A percentile compares a stretch with the other conserved stretches of the same genome.
phyloP scores from a whole-genome alignment of 2,329 filamentous ascomycete species.

The Thelonectria blattea region DNA sequence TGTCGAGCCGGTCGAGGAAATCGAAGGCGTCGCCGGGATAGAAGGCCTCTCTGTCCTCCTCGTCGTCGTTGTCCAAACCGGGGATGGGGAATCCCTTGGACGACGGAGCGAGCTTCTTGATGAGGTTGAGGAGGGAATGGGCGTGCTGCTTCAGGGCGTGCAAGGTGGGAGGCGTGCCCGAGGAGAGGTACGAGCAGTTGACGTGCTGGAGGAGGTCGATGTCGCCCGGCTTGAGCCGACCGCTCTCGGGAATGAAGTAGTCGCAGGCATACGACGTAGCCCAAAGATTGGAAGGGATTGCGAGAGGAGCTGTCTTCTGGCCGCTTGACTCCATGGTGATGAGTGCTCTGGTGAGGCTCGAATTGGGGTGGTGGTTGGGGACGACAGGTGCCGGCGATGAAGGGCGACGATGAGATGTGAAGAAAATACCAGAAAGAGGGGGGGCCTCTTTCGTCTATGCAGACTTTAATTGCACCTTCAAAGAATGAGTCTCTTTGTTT shows the following conservation, averaged over 20 bases:
- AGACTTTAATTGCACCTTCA: neutral
- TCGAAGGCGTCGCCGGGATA: conserved; percentile 58
- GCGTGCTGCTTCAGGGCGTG: conserved; percentile 65
- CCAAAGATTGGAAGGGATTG: conserved; percentile 37
- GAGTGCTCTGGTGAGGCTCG: neutral
- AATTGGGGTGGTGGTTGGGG: neutral
- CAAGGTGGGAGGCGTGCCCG: conserved; percentile 59
- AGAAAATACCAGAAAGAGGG: neutral
- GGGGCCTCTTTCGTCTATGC: neutral
- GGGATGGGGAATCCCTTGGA: conserved; percentile 33
- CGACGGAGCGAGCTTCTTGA: conserved; percentile 54
- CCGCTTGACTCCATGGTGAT: conserved; percentile 13
- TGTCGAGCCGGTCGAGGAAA: conserved; percentile 59
- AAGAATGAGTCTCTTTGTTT: neutral
- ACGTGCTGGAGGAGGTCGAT: conserved; percentile 47
- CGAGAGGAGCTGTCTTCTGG: conserved; percentile 3
- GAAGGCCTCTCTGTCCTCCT: conserved; percentile 45
- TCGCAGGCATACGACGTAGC: conserved; percentile 37
- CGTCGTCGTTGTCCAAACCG: conserved; percentile 10
- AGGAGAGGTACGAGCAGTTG: conserved; percentile 65
- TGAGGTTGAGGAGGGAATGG: conserved; percentile 61
- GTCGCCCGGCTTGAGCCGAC: conserved; percentile 30
- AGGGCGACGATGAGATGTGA: neutral
- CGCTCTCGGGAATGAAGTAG: conserved; percentile 33
- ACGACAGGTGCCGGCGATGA: neutral